A percentile compares a stretch with the other conserved stretches of the same genome.
phyloP scores from a whole-genome alignment of 2,329 filamentous ascomycete genomes.

The Xylaria sp. region DNA sequence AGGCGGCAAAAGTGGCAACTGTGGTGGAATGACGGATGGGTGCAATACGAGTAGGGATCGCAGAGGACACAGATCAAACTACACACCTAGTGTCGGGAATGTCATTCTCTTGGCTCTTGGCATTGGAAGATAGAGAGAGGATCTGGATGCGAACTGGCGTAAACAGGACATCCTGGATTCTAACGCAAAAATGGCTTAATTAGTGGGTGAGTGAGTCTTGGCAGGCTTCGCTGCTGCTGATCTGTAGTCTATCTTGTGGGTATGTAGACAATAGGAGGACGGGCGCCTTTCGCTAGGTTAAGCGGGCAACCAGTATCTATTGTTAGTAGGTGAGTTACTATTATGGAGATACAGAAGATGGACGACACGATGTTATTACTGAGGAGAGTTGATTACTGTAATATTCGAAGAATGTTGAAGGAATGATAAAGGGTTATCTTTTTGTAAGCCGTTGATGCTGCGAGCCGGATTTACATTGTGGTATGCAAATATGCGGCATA shows the following conservation, averaged over 20 bases:
- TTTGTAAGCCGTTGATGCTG: no score
- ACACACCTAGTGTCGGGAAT: background rate
- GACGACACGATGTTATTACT: no score
- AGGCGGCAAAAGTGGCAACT: background rate
- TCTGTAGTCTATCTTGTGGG: background rate
- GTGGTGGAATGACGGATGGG: background rate
- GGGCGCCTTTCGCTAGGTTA: no score
- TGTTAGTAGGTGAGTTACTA: no score
- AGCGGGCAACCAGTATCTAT: no score
- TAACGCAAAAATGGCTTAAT: background rate
- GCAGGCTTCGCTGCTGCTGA: background rate
- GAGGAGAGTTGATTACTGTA: no score
- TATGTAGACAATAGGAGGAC: no score
- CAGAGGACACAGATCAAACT: background rate
- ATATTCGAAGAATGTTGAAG: no score
- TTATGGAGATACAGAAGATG: no score
- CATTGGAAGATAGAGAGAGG: background rate
- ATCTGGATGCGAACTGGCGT: constrained; percentile 5
- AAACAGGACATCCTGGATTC: background rate
- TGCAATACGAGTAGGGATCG: background rate
- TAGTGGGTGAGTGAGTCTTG: background rate
- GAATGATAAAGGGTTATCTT: no score
- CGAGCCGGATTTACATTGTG: no score
- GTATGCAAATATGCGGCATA: no score
- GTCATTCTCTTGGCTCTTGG: constrained; percentile 4